phyloP scores from a whole-genome alignment of 1,139 yeast species.

The Blastobotrys indianensis region DNA sequence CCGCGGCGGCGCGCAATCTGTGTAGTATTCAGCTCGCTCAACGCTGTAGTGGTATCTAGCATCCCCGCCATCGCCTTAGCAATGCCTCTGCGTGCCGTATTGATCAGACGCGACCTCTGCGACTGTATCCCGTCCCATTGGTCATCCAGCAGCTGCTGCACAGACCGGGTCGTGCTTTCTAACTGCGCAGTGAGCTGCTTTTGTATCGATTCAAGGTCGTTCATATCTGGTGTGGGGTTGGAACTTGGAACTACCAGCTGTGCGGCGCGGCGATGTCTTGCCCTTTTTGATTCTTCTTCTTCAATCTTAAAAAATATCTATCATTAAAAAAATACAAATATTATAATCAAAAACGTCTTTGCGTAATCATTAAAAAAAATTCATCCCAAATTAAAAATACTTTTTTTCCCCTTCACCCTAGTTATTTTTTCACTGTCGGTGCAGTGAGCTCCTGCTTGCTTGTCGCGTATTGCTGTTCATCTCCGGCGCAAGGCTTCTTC shows the following conservation, averaged over 20 bases:
- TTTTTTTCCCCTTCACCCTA: neutral
- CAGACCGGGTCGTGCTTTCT: neutral
- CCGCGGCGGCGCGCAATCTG: conserved; percentile 14
- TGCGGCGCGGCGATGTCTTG: too few relatives aligned
- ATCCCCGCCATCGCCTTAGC: conserved; percentile 18
- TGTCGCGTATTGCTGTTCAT: conserved; percentile 22
- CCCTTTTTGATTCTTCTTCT: neutral
- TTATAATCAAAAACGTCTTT: too few relatives aligned
- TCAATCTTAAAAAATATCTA: conserved; percentile 3
- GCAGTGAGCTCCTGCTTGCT: conserved; percentile 18
- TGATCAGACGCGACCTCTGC: conserved; percentile 18
- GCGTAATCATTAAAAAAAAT: neutral
- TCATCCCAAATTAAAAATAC: neutral
- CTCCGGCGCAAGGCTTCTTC: conserved; percentile 30
- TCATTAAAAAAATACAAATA: conserved; percentile 1
- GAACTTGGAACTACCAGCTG: too few relatives aligned
- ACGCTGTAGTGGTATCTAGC: conserved; percentile 14
- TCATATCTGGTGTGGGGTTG: too few relatives aligned
- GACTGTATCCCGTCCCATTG: conserved; percentile 24
- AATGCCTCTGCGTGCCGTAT: conserved; percentile 21
- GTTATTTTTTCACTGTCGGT: conserved; percentile 4
- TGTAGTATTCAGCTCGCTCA: conserved; percentile 17
- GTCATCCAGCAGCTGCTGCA: conserved; percentile 22
- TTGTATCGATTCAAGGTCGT: too few relatives aligned
- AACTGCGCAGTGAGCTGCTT: too few relatives aligned